Evolutionary conservation across 2,329 filamentous ascomycete species (phyloP), one percentile per base, ranked within the genome.

Genomic region (Aspergillus quadricinctus): DNA sequence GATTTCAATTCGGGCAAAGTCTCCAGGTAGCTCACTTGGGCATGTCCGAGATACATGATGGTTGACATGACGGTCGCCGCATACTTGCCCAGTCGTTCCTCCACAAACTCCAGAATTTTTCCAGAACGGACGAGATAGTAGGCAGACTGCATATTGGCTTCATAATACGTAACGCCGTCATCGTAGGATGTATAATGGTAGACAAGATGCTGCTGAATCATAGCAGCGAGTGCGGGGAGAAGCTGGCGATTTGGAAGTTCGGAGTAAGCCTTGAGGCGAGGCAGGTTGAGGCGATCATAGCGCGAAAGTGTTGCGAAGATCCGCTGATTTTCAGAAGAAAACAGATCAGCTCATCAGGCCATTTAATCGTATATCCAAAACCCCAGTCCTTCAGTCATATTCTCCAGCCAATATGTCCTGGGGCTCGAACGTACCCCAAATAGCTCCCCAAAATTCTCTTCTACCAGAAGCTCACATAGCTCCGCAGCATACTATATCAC

Each of bases 391-490:
- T 19, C 43, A 14, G 11, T 35, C 14, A 17, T 37, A 17, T 7
- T 37, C 31, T 37, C 31, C 17, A 37, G 14, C 31, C 31, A 37
- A 37, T 14, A 37, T 37, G 31, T 46, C 43, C 19, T 27, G 23
- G 25, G 25, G 21, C 27, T 58, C 48, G 79, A 46, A 46, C 88
- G 69, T 88, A 97, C 93, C 72, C 91, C 90, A 60, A 92, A 91
- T 57, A 97, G 85, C 77, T 96, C 90, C 70, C 94, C 94, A 74
- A 94, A 93, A 57, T 90, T 82, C 72, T 97, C 92, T 71, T 92
- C 87, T 61, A 97, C 88, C 61, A 97, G 83, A 72, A 96, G 86
- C 78, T 88, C 84, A 80, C 91, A 96, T 70, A 97, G 89, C 83
- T 97, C 90, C 69, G 88, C 86, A 64, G 89, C 82, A 72, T 89